Percentiles rank a stretch among this genome's conserved stretches.
phyloP scores from a whole-genome alignment of 805 yeast species.

The Ogataea naganishii region DNA sequence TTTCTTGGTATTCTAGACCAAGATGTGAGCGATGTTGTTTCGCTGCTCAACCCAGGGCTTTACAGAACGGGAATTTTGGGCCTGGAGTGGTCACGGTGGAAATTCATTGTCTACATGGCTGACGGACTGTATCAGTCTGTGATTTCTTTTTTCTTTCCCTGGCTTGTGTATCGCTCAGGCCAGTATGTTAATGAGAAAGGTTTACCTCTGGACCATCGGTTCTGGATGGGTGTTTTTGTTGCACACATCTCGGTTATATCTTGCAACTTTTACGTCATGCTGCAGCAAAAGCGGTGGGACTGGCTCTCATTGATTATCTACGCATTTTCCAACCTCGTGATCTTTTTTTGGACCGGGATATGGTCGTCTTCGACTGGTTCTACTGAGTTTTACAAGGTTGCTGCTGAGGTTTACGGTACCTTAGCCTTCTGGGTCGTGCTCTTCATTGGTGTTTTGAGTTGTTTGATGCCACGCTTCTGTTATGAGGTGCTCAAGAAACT shows the following conservation, averaged over 20 bases:
- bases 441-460: conserved; percentile 43
- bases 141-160: conserved; percentile 68
- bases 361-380: conserved; percentile 52
- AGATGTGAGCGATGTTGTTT: conserved; percentile 64
- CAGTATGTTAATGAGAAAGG: conserved; percentile 35
- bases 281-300: conserved; percentile 75
- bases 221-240: conserved; percentile 60
- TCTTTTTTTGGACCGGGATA: conserved; percentile 74
- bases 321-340: conserved; percentile 44
- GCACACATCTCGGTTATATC: conserved; percentile 54
- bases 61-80: conserved; percentile 68
- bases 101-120: conserved; percentile 65
- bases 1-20: conserved; percentile 75
- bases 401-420: conserved; percentile 53
- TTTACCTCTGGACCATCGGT: conserved; percentile 52
- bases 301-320: conserved; percentile 50
- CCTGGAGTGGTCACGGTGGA: conserved; percentile 58
- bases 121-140: conserved; percentile 75
- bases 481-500: conserved; percentile 40
- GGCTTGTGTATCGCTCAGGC: conserved; percentile 36
- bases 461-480: conserved; percentile 54
- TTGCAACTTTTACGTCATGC: conserved; percentile 56
- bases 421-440: conserved; percentile 57
- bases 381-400: conserved; percentile 56
- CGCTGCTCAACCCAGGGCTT: conserved; percentile 65